phyloP scores from a whole-genome alignment of 768 basidiomycete genomes.

The Gymnopilus dilepis region DNA sequence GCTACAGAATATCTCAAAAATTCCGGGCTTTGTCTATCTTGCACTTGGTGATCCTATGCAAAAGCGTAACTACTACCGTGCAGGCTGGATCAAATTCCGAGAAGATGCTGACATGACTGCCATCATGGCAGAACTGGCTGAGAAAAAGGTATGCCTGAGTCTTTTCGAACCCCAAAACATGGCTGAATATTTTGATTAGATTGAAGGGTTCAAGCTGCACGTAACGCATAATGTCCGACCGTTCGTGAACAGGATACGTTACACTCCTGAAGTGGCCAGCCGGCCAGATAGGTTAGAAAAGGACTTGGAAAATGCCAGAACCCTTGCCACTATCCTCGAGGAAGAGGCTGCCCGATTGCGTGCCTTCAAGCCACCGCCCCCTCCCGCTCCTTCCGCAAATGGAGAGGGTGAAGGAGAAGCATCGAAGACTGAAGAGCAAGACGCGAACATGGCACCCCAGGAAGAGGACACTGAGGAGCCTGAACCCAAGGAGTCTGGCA shows the following conservation, averaged over 20 bases:
- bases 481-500: constrained; percentile 69
- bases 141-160: constrained; percentile 71
- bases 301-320: constrained; percentile 79
- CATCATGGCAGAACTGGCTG: constrained; percentile 76
- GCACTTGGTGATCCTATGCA: constrained; percentile 91
- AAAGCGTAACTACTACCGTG: constrained; percentile 93
- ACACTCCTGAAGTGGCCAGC: constrained; percentile 83
- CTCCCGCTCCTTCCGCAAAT: constrained; percentile 22
- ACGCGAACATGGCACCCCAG: constrained; percentile 35
- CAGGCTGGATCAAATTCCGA: constrained; percentile 89
- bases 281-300: constrained; percentile 80
- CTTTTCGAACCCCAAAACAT: background rate
- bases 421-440: constrained; percentile 30
- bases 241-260: constrained; percentile 77
- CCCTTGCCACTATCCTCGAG: constrained; percentile 77
- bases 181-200: constrained; percentile 49
- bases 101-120: constrained; percentile 83
- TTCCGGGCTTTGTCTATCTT: constrained; percentile 86
- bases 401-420: constrained; percentile 29
- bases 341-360: constrained; percentile 64
- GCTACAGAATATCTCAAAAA: constrained; percentile 70
- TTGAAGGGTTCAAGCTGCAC: constrained; percentile 94
- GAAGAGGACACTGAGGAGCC: constrained; percentile 54
- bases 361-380: constrained; percentile 40
- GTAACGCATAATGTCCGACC: constrained; percentile 82